Evolutionary conservation across 2,329 filamentous ascomycete genomes (phyloP), one percentile per base, ranked within the genome.

Genomic region (Metarhizium anisopliae): DNA sequence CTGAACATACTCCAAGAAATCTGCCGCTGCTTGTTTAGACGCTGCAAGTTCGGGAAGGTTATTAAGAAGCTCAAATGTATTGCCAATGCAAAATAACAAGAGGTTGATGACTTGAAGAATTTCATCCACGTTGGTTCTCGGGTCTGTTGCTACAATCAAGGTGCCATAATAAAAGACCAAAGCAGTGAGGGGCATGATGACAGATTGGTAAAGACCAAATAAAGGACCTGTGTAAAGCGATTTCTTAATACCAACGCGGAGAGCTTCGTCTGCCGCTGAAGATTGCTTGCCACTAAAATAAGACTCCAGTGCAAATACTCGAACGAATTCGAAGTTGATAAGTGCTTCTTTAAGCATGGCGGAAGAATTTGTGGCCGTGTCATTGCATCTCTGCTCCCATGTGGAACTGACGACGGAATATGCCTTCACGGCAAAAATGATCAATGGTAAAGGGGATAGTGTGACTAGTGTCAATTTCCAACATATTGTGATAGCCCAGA

Each of bases 111-210:
- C 88, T 58, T 86, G 82, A 32, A 95, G 72, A 18, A 94, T 80
- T 2, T 78, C 73, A 2, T 79, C 75, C 0, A 86, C 79, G 0
- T 74, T 76, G n/a, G 72, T 65, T n/a, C 29, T n/a, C 13, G 66
- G 70, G 43, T 79, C 70, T 10, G 73, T 65, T 0, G 77, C 75
- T 6, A 89, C 77, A 11, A 95, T 75, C 1, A 80, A 72, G 0
- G 85, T 83, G 2, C 88, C 90, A 65, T 93, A 95, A 72, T 87
- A 96, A 67, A 96, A 94, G 10, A 95, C 81, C 3, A 95, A 72
- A 0, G 90, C 89, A 45, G 84, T 86, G 14, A 90, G 78, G 63
- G 90, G 90, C 57, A 84, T 81, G 43, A 85, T 81, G 18, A 85
- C 78, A 0, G 84, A 85, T 63, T 95, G 87, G 38, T 86, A 85